Conservation (phyloP, 1,139 yeast species). For the Diutina sp. region DNA sequence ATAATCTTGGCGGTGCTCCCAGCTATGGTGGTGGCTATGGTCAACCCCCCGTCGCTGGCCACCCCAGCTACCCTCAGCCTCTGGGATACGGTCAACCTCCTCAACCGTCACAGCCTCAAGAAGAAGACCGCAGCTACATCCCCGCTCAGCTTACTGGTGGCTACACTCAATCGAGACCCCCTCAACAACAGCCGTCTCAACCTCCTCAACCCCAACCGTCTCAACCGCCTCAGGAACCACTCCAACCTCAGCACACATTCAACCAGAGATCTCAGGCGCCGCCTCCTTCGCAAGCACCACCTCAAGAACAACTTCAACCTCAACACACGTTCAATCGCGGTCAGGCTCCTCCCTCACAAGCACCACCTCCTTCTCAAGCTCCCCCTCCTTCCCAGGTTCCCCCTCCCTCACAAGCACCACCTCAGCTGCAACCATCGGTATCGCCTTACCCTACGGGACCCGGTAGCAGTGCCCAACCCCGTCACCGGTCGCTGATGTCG, state of each 20-base stretch:
- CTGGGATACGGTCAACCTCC: not conserved
- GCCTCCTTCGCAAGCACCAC: not conserved
- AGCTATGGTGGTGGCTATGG: not conserved
- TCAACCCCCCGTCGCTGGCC: not conserved
- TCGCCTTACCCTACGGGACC: not conserved
- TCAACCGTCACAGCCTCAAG: not conserved
- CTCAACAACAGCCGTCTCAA: not conserved
- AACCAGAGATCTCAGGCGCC: not conserved
- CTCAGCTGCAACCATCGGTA: not conserved
- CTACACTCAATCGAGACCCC: not conserved
- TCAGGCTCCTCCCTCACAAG: not conserved
- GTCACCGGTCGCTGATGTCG: not conserved
- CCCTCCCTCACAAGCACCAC: not conserved
- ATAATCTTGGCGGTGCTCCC: conserved; percentile 5
- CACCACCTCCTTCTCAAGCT: not conserved
- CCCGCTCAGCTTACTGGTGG: conserved; percentile 1
- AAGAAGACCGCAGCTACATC: conserved; percentile 1
- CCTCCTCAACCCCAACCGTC: not conserved
- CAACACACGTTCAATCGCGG: not conserved
- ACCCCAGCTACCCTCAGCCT: not conserved
- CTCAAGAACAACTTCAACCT: not conserved
- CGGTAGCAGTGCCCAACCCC: not conserved
- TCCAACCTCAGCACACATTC: not conserved
- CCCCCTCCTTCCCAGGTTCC: too few species aligned
- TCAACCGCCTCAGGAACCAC: not conserved